Evolutionary conservation across 495 filamentous ascomycete species (phyloP).

Genomic region (Aspergillus homomorphus): DNA sequence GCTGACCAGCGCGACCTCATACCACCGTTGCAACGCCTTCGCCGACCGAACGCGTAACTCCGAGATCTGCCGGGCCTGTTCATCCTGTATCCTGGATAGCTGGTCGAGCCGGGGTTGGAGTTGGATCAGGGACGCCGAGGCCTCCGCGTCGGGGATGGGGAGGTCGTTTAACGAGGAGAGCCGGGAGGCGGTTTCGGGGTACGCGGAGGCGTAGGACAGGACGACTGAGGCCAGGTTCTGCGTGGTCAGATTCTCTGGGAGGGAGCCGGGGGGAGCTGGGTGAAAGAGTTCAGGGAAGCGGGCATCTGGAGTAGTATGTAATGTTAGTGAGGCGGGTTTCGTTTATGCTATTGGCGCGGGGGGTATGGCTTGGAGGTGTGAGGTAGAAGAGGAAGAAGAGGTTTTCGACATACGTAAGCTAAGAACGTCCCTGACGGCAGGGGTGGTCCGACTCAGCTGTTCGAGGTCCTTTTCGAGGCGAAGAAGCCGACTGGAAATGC

Average conservation of each 20-base stretch:
- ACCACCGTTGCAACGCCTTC: conserved; percentile 71
- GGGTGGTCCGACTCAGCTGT: conserved; percentile 44
- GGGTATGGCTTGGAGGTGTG: too few species aligned
- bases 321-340: conserved; percentile 14
- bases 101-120: conserved; percentile 69
- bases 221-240: conserved; percentile 61
- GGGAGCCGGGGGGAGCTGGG: conserved; percentile 30
- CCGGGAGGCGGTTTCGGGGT: conserved; percentile 72
- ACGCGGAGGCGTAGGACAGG: conserved; percentile 69
- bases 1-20: conserved; percentile 66
- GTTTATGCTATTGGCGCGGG: too few species aligned
- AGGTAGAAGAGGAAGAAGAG: neutral
- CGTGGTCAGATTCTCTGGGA: conserved; percentile 44
- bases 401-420: conserved; percentile 36
- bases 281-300: conserved; percentile 59
- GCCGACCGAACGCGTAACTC: conserved; percentile 73
- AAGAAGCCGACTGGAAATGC: conserved; percentile 53
- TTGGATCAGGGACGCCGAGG: conserved; percentile 63
- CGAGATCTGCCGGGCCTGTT: conserved; percentile 69
- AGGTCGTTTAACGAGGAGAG: conserved; percentile 77
- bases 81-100: conserved; percentile 61
- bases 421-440: conserved; percentile 50
- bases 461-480: conserved; percentile 61
- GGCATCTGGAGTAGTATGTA: conserved; percentile 41
- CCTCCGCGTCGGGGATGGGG: conserved; percentile 65